Base-by-base conservation (phyloP, 805 yeast species). In the Priceomyces haplophilus region DNA sequence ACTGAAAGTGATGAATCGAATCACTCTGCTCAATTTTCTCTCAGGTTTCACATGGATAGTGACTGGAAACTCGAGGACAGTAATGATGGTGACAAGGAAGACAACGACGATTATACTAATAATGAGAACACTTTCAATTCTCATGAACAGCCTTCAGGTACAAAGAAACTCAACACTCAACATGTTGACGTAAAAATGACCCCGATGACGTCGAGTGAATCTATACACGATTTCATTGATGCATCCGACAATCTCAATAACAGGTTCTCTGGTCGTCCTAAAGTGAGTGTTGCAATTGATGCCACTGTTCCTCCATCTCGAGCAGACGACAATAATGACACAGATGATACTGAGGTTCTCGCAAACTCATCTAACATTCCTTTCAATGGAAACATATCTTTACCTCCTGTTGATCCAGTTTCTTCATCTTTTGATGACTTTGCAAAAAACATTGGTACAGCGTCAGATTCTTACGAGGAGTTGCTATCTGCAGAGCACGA, bases 301-400 rank as follows among this genome's bases (percentile, higher is more conserved):
- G 59, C 59, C 1, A 54, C 57, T 8, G 34, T 34, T 2, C 55
- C 55, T 8, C 57, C 57, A 3, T 27, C 23, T 8, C 34, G 3
- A 19, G 7, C 8, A 19, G 15, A 17, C 29, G 33, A 40, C n/a
- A 18, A 25, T 24, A 30, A 38, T 17, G 41, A 24, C 7, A 23
- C 29, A 3, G 41, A 29, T 15, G 59, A 59, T 20, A 51, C 45
- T 17, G 61, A 64, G 35, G 58, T 62, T 4, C 58, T 72, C 31
- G 76, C 75, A 2, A 72, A 72, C 51, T 72, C 76, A 0, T 68
- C 76, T 2, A 69, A 67, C 43, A 55, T 70, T 16, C 62, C 62
- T 4, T 67, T 67, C 11, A 66, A 61, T 3, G 63, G 53, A 27
- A 65, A 64, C 32, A 47, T 67, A 11, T 52, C 64, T 1, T 54